Base-by-base conservation (phyloP, 1,284 basidiomycete species). In the Earliella scabrosa region DNA sequence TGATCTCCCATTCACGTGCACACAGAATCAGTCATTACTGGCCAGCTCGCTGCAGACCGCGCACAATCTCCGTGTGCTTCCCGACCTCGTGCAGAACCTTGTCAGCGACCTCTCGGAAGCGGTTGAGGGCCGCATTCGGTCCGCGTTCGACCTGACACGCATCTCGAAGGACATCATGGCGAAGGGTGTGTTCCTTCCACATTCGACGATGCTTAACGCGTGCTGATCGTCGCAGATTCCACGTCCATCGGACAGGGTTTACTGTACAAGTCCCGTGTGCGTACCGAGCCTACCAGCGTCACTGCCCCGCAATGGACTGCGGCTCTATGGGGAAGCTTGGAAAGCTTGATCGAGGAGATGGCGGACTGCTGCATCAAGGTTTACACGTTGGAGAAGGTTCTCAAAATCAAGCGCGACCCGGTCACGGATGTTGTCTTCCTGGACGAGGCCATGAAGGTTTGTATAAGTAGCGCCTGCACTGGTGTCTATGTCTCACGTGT, bases 11-110 rank as follows among this genome's bases (percentile, higher is more conserved):
- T 18, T 45, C 31, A 3, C 13, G 14, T 20, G 24, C 16, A 6
- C 20, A 34, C 40, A 96, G 93, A 92, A 97, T 66, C 93, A 93
- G 72, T 86, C 93, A 1, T 76, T 97, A 23, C 81, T 99, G 1
- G 92, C 93, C 0, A 93, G 93, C 2, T 93, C 94, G 0, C 81
- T 98, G 8, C 97, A 98, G 78, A 97, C 95, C 0, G 95, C 96
- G 2, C 92, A 94, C 73, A 98, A 98, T 70, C 83, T 99, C 7
- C 82, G 90, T 23, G 85, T 93, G 7, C 79, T 98, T 3, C 92
- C 95, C 0, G 81, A 86, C 20, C 82, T 98, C 2, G 92, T 98
- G 1, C 85, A 89, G 56, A 86, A 87, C 55, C 82, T 98, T 0
- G 77, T 97, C 14, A 75, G 77, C 4, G 93, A 97, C 68, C 77